Base-by-base conservation (phyloP, 768 basidiomycete species). In the Panus rudis region DNA sequence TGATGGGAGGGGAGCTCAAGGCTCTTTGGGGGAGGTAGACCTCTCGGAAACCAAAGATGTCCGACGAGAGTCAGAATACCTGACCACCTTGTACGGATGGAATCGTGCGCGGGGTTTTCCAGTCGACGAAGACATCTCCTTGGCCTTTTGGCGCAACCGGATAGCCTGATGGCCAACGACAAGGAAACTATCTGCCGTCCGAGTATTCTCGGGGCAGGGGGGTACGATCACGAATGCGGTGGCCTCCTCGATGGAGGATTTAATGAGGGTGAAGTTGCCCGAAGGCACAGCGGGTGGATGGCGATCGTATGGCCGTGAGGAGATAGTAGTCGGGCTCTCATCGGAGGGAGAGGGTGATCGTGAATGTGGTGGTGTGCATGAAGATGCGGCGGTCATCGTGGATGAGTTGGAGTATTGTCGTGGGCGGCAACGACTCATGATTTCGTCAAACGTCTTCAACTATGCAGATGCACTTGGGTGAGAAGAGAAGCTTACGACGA, bases 231-330 rank as follows among this genome's bases (percentile, higher is more conserved):
- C 59, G 42, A 76, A 61, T 1, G 76, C 79, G 16, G 78, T 66
- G 0, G 79, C 79, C 13, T 69, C 59, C 23, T 72, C 74, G 33
- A 78, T 52, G n/a, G 70, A 51, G 47, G 75, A 75, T 4, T 73
- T 73, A 17, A 71, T 62, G 30, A 78, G 67, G 64, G 60, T 28
- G 48, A 49, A 21, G 55, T 38, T 35, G 41, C 45, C 50, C 27
- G 45, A 28, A 6, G 45, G 31, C 6, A 17, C 23, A 14, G n/a
- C n/a, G n/a, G n/a, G 21, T 37, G 27, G 23, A n/a, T 8, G 34
- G 40, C 11, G 35, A 39, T 10, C 41, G 23, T 13, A 41, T 27
- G 1, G 22, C 4, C 11, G 50, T 46, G 28, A 25, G 25, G 38
- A 23, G 48, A 35, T 19, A 38, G 38, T 16, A 25, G 7, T 37